Percentiles rank a stretch among this genome's conserved stretches.
These are phyloP conservation scores for Candida coquimbonensis DNA, from an alignment of 805 yeast species.

Conservation along the genomic window DNA sequence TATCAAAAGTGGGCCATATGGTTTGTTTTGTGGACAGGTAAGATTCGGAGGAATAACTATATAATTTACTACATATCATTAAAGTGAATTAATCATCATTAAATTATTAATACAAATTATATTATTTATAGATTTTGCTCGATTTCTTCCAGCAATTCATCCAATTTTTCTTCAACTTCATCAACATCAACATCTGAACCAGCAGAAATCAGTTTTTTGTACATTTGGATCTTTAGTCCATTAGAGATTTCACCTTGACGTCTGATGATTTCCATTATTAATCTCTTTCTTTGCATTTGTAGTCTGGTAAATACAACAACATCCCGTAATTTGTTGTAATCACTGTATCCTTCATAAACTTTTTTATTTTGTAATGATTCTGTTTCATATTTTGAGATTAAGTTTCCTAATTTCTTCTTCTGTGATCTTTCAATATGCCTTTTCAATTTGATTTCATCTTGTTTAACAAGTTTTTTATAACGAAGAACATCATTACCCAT, in stretches of 20 bases:
- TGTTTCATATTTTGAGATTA: not conserved
- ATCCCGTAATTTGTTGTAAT: conserved; percentile 17
- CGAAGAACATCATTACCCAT: conserved; percentile 12
- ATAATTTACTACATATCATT: too few species aligned
- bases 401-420: conserved; percentile 11
- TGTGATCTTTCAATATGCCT: conserved; percentile 27
- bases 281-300: conserved; percentile 34
- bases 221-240: conserved; percentile 54
- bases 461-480: conserved; percentile 12
- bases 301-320: conserved; percentile 31
- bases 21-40: too few species aligned
- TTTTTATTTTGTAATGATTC: not conserved
- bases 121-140: conserved; percentile 3
- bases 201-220: conserved; percentile 58
- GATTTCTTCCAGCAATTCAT: conserved; percentile 42
- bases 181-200: conserved; percentile 62
- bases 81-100: not conserved
- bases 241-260: conserved; percentile 13
- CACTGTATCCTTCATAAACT: not conserved
- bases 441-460: conserved; percentile 21
- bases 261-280: conserved; percentile 29
- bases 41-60: too few species aligned
- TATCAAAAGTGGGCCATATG: too few species aligned
- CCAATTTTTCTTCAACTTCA: conserved; percentile 61
- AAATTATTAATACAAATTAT: not conserved